Evolutionary conservation across 768 basidiomycete genomes (phyloP).

Genomic region (Phanerochaete carnosa): DNA sequence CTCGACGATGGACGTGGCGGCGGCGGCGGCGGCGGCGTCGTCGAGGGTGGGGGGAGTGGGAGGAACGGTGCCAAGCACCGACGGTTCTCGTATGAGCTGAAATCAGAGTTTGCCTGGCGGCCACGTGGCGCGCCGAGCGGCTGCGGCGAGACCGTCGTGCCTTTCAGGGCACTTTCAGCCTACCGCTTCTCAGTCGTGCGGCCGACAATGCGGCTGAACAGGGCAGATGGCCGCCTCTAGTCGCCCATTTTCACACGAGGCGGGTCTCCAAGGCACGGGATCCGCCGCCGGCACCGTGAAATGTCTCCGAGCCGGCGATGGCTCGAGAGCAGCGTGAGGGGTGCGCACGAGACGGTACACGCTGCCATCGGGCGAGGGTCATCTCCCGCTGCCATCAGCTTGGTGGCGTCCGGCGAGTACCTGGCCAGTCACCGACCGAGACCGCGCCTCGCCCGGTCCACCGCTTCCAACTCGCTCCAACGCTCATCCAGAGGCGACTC

Average conservation of each 20-base stretch:
- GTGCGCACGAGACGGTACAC: not conserved
- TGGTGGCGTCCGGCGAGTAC: slow-evolving; percentile 3
- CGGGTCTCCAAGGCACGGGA: too few relatives aligned
- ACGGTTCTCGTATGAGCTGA: not conserved
- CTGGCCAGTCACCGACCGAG: not conserved
- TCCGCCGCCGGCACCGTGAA: too few relatives aligned
- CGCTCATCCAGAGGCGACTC: too few relatives aligned
- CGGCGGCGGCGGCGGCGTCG: not conserved
- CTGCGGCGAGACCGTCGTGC: slow-evolving; percentile 1
- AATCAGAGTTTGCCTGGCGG: not conserved
- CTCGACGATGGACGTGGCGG: not conserved
- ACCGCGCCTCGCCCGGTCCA: not conserved
- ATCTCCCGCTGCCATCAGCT: not conserved
- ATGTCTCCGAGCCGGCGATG: too few relatives aligned
- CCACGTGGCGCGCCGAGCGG: not conserved
- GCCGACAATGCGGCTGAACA: not conserved
- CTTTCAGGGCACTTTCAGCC: not conserved
- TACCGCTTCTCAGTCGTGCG: not conserved
- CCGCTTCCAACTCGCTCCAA: not conserved
- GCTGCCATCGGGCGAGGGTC: not conserved
- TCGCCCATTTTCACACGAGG: not conserved
- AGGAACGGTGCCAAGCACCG: not conserved
- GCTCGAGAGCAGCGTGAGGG: too few relatives aligned
- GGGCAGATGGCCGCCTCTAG: not conserved
- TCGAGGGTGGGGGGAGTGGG: not conserved